Percentiles rank a stretch among this genome's conserved stretches.
phyloP scores from a whole-genome alignment of 1,139 yeast species.

The Spathaspora sp. region DNA sequence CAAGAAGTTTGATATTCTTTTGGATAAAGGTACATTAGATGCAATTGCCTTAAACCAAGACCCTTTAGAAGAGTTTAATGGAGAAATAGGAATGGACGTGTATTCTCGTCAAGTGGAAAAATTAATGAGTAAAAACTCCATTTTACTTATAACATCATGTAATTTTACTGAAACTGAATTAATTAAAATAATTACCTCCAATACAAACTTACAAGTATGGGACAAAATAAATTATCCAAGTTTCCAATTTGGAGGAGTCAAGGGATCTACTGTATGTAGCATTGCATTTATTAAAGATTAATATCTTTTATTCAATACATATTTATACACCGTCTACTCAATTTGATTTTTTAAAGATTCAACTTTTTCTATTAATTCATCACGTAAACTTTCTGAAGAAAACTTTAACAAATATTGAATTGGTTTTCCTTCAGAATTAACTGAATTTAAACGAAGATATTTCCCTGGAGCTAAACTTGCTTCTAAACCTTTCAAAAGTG shows the following conservation, averaged over 20 bases:
- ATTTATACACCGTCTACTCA: not conserved
- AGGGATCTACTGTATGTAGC: constrained; percentile 86
- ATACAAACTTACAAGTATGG: constrained; percentile 49
- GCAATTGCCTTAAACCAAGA: constrained; percentile 87
- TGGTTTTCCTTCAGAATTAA: constrained; percentile 57
- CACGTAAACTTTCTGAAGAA: constrained; percentile 60
- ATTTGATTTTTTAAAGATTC: constrained; percentile 31
- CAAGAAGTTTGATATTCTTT: constrained; percentile 62
- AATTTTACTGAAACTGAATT: constrained; percentile 86
- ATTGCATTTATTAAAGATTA: constrained; percentile 62
- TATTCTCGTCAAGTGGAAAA: constrained; percentile 64
- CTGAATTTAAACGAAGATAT: constrained; percentile 64
- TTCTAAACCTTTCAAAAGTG: constrained; percentile 75
- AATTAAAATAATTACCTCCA: constrained; percentile 47
- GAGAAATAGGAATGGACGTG: constrained; percentile 53
- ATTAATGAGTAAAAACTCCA: constrained; percentile 55
- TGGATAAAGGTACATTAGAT: constrained; percentile 95
- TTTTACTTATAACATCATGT: constrained; percentile 86
- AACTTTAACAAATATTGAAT: constrained; percentile 81
- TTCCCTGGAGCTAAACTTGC: constrained; percentile 80
- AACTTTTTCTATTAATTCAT: constrained; percentile 55
- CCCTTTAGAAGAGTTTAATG: constrained; percentile 38
- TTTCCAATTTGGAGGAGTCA: constrained; percentile 83
- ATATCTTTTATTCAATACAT: constrained; percentile 4
- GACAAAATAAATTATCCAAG: constrained; percentile 70